phyloP scores from a whole-genome alignment of 2,329 filamentous ascomycete genomes.

The Periconia macrospinosa region DNA sequence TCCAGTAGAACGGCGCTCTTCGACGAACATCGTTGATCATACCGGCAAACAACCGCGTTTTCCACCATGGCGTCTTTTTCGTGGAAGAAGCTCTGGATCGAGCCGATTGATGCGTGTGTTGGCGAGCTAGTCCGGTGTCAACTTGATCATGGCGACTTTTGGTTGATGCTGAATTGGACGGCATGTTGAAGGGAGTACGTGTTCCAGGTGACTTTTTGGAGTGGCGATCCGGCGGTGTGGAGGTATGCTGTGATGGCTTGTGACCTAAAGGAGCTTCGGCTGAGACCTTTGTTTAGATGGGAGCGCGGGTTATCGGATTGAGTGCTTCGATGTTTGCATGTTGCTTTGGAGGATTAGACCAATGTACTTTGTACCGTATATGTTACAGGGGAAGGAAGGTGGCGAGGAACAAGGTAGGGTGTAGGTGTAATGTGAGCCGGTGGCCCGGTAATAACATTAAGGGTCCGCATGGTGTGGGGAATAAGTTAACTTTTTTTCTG shows the following conservation, averaged over 20 bases:
- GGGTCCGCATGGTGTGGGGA: too few relatives aligned
- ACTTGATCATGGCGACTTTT: conserved; percentile 23
- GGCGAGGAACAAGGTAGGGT: too few relatives aligned
- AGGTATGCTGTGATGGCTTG: conserved; percentile 17
- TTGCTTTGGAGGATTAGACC: too few relatives aligned
- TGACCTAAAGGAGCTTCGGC: conserved; percentile 22
- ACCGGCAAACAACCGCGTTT: conserved; percentile 72
- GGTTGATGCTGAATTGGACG: background rate
- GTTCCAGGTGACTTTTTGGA: background rate
- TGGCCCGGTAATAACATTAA: too few relatives aligned
- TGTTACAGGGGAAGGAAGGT: too few relatives aligned
- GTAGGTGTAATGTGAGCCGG: too few relatives aligned
- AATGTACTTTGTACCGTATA: too few relatives aligned
- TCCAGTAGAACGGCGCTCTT: conserved; percentile 74
- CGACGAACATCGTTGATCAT: conserved; percentile 79
- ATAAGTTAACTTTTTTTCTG: too few relatives aligned
- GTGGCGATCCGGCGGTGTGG: conserved; percentile 17
- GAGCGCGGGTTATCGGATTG: too few relatives aligned
- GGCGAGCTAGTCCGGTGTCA: conserved; percentile 14
- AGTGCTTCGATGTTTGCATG: too few relatives aligned
- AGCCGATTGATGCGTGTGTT: conserved; percentile 18
- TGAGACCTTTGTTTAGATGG: conserved; percentile 7
- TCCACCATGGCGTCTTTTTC: conserved; percentile 64
- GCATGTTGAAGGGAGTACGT: background rate
- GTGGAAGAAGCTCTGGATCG: conserved; percentile 7